Base-by-base conservation (phyloP, 2,329 filamentous ascomycete species). In the Fusarium dlaminii region DNA sequence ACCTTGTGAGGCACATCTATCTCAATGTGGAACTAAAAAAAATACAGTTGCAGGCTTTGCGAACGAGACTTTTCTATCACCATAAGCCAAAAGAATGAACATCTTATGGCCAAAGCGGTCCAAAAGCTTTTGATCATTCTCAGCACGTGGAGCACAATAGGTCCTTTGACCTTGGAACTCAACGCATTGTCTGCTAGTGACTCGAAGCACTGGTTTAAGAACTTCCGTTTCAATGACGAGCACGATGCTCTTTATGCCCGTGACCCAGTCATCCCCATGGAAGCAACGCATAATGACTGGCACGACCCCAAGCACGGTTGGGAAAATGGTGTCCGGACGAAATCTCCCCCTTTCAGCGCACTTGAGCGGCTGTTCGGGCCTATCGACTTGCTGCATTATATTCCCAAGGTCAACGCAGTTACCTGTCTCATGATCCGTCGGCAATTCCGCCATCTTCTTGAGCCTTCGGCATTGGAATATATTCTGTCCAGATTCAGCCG, bases 401-500 rank as follows among this genome's bases (percentile, higher is more conserved):
- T 36, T 37, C 63, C 57, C 14, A 2, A 9, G 3, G 27, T 22
- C 15, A 12, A 29, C 15, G 30, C 30, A 52, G 24, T 68, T 11
- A 68, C 65, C 10, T 4, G 65, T 29, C n/a, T 68, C 0, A 42
- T 68, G 46, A 62, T 68, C 4, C 65, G 54, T 32, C 65, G 65
- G 4, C 65, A 68, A 62, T 54, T 61, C n/a, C 63, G 34, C 6
- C 52, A 49, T 40, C 20, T 1, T 14, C 8, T 67, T 34, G 0
- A 39, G 1, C 15, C 58, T 24, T 2, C 2, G 15, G 36, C 12
- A 6, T 48, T 63, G 4, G n/a, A 8, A 29, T 7, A 8, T 5
- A 6, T 67, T 5, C 18, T 67, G 20, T 20, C 11, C 0, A 34
- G 3, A 22, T 20, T 60, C 6, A 6, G 9, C n/a, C 29, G 24